Evolutionary conservation across 2,329 filamentous ascomycete species (phyloP).

Genomic region (Pseudovirgaria hyperparasitica): DNA sequence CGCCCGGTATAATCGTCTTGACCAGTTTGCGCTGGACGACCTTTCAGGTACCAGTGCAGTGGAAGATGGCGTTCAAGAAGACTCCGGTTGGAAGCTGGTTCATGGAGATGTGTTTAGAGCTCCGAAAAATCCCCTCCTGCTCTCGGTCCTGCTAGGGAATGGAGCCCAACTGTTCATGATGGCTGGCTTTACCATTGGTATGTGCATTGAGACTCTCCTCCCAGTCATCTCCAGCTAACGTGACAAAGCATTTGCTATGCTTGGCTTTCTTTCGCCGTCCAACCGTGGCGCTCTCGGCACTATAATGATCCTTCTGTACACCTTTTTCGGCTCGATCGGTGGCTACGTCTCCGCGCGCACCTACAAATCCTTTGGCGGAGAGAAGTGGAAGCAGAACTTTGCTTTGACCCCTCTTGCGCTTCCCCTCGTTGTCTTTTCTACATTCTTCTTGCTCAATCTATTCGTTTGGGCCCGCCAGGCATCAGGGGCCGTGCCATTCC

Average conservation of each 20-base stretch:
- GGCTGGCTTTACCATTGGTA: conserved; percentile 78
- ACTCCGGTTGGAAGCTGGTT: conserved; percentile 96
- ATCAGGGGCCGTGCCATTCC: conserved; percentile 88
- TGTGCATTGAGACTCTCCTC: conserved; percentile 8
- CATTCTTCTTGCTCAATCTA: conserved; percentile 88
- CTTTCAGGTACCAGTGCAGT: conserved; percentile 61
- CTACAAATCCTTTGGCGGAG: conserved; percentile 92
- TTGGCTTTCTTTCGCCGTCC: conserved; percentile 90
- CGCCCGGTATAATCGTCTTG: conserved; percentile 87
- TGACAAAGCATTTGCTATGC: conserved; percentile 58
- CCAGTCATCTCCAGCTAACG: conserved; percentile 7
- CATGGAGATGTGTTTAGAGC: conserved; percentile 95
- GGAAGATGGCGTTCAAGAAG: conserved; percentile 91
- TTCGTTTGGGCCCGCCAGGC: conserved; percentile 92
- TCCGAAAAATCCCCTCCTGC: conserved; percentile 67
- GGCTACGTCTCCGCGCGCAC: conserved; percentile 78
- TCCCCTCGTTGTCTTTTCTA: conserved; percentile 71
- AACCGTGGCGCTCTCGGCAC: conserved; percentile 91
- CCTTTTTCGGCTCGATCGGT: conserved; percentile 80
- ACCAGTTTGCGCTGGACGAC: conserved; percentile 83
- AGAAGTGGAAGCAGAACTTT: conserved; percentile 92
- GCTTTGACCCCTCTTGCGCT: conserved; percentile 74
- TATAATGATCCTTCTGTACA: conserved; percentile 87
- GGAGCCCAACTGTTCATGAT: conserved; percentile 96
- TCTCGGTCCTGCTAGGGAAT: conserved; percentile 83